Base-by-base conservation (phyloP, 1,284 basidiomycete species). In the Rhodotorula sp. region DNA sequence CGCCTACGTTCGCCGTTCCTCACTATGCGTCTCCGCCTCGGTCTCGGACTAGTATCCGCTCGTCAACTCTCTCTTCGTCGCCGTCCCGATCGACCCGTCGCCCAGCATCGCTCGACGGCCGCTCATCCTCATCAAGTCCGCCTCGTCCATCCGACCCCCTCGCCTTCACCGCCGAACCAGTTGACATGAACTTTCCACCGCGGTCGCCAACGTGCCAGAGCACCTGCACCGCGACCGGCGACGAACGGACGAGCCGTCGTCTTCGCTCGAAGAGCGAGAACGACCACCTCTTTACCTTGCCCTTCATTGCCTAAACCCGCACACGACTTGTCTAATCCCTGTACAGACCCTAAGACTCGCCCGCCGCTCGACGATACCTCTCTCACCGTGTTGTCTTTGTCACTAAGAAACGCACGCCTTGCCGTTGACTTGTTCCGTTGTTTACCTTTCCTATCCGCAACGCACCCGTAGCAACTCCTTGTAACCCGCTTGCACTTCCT, bases 1-100 rank as follows among this genome's bases (percentile, higher is more conserved):
- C 63, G 11, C 63, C 63, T 2, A 58, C 67, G 1, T 69, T 34
- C 20, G 46, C 59, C n/a, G 9, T 60, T 11, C 64, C 68, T 2
- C 53, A 55, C 4, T 49, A 32, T 2, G 24, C 53, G 11, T 44
- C 46, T 15, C 44, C 39, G 17, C 54, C 51, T 8, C 44, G 47
- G 10, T 20, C 20, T 2, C 60, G 57, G 30, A 47, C 53, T 17
- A 57, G 34, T 39, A 46, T 17, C 17, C 15, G 52, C 34, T 51
- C 49, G 36, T 52, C 67, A 24, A 34, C 52, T 24, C 58, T 46
- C 29, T 64, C 36, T 44, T 27, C n/a, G n/a, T 56, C 55, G 55
- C 39, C 39, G 39, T 44, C 39, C 39, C 39, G 39, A 44, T 44
- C 39, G 39, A 44, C 39, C 39, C 39, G 39, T 44, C 39, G 39